Base-by-base conservation (phyloP, 1,284 basidiomycete genomes). In the Hypsizygus ulmarius region DNA sequence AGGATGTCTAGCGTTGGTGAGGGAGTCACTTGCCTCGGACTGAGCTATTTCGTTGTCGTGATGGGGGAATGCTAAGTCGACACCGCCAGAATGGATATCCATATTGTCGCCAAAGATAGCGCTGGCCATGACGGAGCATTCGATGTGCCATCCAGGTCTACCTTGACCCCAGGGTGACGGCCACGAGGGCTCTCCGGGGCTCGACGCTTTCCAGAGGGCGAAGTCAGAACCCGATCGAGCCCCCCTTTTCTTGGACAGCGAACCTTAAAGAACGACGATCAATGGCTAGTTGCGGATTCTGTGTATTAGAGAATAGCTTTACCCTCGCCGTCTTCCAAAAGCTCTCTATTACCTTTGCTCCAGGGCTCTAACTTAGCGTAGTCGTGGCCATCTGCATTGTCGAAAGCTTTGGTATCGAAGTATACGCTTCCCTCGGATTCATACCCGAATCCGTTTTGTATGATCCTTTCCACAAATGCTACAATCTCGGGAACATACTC, bases 41-140 rank as follows among this genome's bases (percentile, higher is more conserved):
- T 99, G 97, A 4, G 97, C 97, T 61, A 99, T 82, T 72, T 99
- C 97, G 65, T 99, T 99, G 67, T 99, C 97, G 65, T 99, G 97
- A 71, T 99, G 97, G 3, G 97, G 97, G 74, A 99, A 99, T 42
- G 93, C 91, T 51, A 99, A 78, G 68, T 99, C 97, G 41, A 94
- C 85, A 10, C 97, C 97, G 39, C 97, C 97, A 5, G 93, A 97
- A 66, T 99, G 97, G 55, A 99, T 95, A 68, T 99, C 97, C 84
- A 99, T 94, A 50, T 85, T 87, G 49, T 89, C 80, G 6, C 97
- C 97, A 39, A 99, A 77, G 41, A 99, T 78, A 32, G 88, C 94
- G 50, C 85, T 91, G 11, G 95, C 96, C 97, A 99, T 99, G 38
- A 98, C 97, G 8, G 93, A 96, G 73, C 97, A 99, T 67, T 99